Base-by-base conservation (phyloP, 2,329 filamentous ascomycete genomes). In the Penicillium aurantiogriseum region DNA sequence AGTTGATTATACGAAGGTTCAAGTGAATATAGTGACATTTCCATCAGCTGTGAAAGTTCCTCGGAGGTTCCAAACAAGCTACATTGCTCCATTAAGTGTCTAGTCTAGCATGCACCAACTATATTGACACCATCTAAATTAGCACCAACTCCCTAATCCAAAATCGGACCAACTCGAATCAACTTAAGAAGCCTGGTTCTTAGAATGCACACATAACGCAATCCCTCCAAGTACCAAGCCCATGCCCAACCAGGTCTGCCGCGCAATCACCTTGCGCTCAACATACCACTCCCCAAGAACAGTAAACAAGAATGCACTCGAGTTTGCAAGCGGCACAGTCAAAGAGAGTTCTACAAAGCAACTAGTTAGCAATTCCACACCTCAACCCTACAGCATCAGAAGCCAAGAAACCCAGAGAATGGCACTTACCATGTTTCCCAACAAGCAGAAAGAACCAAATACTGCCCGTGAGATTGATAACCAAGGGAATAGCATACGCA, bases 401-500 rank as follows among this genome's bases (percentile, higher is more conserved):
- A 33, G 15, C 7, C 8, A 44, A 23, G 6, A 17, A 43, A 2
- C 2, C 10, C 39, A 33, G 54, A 27, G 40, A 57, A 63, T 27
- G 29, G 25, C 58, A 83, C 88, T 67, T 76, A 95, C 92, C 92
- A 68, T 92, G 92, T 74, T 94, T 86, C 7, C 93, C 93, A 76
- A 97, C 93, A 63, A 97, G 80, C 65, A 97, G 76, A 68, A 97
- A 97, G 77, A 97, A 97, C 93, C 93, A 97, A 54, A 97, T 83
- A 70, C 91, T 96, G 31, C 93, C 93, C 3, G 93, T 96, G 52
- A 97, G 77, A 72, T 97, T 97, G 57, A 96, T 76, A 51, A 96
- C 77, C 65, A 97, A 76, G 21, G 93, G 93, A 27, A 96, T 77
- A 6, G 91, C 90, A 75, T 97, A 97, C 19, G 85, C 83, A 36